Conservation (phyloP, 139 green algal species). For the Picochlorum sp. region DNA sequence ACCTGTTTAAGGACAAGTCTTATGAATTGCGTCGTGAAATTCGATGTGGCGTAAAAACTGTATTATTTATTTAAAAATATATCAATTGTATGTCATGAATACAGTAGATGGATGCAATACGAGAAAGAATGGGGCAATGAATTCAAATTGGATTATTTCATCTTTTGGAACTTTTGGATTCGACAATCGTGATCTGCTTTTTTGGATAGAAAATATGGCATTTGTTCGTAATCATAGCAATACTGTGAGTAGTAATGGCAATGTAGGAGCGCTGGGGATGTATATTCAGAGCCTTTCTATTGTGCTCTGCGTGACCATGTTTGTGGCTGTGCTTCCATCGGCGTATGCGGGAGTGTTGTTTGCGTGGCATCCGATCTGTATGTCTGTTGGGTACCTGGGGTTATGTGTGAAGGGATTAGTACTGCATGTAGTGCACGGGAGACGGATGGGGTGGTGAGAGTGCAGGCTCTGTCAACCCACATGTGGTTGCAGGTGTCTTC, state of each 20-base stretch:
- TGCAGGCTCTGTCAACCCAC: conserved; percentile 23
- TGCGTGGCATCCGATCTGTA: conserved; percentile 22
- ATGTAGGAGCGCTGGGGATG: too few relatives aligned
- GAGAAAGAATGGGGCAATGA: too few relatives aligned
- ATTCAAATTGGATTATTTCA: conserved; percentile 1
- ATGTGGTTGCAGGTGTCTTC: conserved; percentile 24
- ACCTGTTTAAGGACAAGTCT: conserved; percentile 53
- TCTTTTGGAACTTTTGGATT: background rate
- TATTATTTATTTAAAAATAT: conserved; percentile 2
- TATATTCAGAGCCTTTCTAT: conserved; percentile 6
- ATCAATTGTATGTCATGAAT: background rate
- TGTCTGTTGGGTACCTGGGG: conserved; percentile 24
- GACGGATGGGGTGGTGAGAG: conserved; percentile 6
- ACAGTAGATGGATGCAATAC: too few relatives aligned
- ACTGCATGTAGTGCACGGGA: background rate
- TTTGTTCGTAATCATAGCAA: background rate
- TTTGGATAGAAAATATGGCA: background rate
- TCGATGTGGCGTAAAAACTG: conserved; percentile 7
- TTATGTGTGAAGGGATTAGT: conserved; percentile 36
- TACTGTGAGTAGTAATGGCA: too few relatives aligned
- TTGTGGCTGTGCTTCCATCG: conserved; percentile 15
- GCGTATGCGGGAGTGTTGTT: conserved; percentile 20
- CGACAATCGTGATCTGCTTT: background rate
- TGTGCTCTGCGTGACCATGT: background rate
- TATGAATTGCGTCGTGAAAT: conserved; percentile 81